Evolutionary conservation across 768 basidiomycete species (phyloP), one percentile per base, ranked within the genome.

Genomic region (Rhodotorula graminis): DNA sequence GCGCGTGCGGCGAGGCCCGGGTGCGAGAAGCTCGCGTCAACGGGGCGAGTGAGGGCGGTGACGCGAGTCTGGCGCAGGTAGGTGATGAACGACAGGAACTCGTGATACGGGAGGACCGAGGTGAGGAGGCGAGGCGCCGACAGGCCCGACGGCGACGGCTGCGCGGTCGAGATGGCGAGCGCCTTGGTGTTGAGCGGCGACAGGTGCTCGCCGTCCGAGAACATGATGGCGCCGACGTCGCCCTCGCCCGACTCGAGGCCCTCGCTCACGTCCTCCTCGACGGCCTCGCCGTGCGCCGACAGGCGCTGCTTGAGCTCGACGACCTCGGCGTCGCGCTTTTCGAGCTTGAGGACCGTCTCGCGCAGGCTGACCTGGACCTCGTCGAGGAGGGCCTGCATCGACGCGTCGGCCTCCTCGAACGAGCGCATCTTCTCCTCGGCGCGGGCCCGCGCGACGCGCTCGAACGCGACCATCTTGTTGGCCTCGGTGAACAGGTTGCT

Each of bases 401-500:
- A 59, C 12, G 50, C 60, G n/a, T 71, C 75, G 21, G 72, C 67
- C 69, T 77, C 70, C 59, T 79, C 78, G 33, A 79, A 55, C 23
- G 64, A 60, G 11, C 71, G 67, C 65, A 65, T 74, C 72, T 78
- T 78, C 55, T 75, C 73, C 70, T 79, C 79, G 40, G 78, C 78
- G 15, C 70, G 59, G 0, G 89, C 88, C 49, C 85, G 83, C 25
- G 80, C 82, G 71, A 88, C 85, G 25, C 93, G 86, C 31, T 94
- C 95, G 79, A 92, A 90, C 0, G 91, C 92, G n/a, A 98, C 95
- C 96, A 99, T 99, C 12, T 86, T 88, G 80, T 99, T 98, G 12
- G 95, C 95, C 82, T 96, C 90, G 64, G 87, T 86, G 78, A 99
- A 99, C 27, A 99, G 83, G 61, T 83, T 86, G 25, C 93, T 92